phyloP scores from a whole-genome alignment of 2,329 filamentous ascomycete species.

The Pyrenophora tritici-repentis region DNA sequence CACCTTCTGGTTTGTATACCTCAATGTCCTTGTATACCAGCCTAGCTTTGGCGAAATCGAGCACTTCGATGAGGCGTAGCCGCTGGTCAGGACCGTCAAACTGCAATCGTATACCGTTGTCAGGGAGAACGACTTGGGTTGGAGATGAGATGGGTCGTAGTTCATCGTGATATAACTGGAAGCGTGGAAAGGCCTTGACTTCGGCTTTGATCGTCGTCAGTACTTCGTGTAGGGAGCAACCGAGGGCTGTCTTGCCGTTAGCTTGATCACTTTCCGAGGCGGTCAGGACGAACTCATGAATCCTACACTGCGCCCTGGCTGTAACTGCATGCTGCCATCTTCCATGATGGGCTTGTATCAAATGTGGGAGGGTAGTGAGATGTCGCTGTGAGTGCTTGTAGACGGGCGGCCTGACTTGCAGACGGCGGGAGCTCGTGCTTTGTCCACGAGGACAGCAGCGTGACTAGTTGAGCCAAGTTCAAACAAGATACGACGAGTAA shows the following conservation, averaged over 20 bases:
- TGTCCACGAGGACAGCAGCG: conserved; percentile 32
- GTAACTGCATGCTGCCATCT: conserved; percentile 37
- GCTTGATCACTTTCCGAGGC: conserved; percentile 3
- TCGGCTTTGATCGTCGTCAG: conserved; percentile 87
- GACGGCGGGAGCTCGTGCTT: conserved; percentile 26
- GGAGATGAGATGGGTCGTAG: conserved; percentile 74
- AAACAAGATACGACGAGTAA: background rate
- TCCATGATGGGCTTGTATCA: conserved; percentile 31
- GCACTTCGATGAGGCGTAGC: conserved; percentile 84
- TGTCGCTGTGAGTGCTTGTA: conserved; percentile 1
- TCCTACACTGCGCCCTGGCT: conserved; percentile 42
- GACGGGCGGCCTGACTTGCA: conserved; percentile 15
- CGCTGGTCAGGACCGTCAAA: conserved; percentile 95
- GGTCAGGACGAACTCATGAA: conserved; percentile 45
- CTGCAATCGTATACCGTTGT: conserved; percentile 85
- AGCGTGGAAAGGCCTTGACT: conserved; percentile 77
- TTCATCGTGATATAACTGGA: conserved; percentile 83
- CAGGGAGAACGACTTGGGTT: conserved; percentile 74
- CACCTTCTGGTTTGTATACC: conserved; percentile 67
- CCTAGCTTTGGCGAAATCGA: conserved; percentile 84
- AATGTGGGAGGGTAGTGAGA: background rate
- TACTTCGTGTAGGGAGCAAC: conserved; percentile 88
- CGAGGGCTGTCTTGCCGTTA: conserved; percentile 66
- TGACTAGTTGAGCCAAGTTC: background rate
- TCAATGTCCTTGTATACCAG: conserved; percentile 83